Percentiles rank a stretch among this genome's conserved stretches.
These are phyloP conservation scores for Pleurotus citrinopileatus DNA, from an alignment of 768 basidiomycete genomes.

Conservation along the genomic window DNA sequence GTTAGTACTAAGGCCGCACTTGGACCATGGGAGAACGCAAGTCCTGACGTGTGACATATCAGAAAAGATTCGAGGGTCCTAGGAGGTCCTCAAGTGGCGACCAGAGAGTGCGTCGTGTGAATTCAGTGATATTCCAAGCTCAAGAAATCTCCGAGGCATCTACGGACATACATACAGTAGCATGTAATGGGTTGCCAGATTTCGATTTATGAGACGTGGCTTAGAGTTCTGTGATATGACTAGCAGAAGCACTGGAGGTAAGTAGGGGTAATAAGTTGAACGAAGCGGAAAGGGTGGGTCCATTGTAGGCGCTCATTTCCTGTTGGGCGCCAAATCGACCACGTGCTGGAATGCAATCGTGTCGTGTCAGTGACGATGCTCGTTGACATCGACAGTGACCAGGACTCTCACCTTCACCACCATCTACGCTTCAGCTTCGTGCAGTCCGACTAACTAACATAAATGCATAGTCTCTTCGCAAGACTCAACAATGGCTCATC, in stretches of 20 bases:
- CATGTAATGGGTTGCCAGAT: not conserved
- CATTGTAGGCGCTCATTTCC: not conserved
- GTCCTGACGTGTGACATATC: not conserved
- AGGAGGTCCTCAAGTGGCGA: not conserved
- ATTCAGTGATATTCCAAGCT: not conserved
- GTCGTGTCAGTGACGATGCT: not conserved
- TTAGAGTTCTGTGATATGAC: not conserved
- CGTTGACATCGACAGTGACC: not conserved
- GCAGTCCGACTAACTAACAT: too few relatives aligned
- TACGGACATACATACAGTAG: not conserved
- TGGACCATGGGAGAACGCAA: not conserved
- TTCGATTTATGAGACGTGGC: not conserved
- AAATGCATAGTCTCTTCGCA: conserved; percentile 70
- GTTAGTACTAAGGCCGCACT: not conserved
- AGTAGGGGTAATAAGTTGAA: too few relatives aligned
- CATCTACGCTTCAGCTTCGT: not conserved
- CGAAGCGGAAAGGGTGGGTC: not conserved
- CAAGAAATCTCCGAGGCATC: conserved; percentile 1
- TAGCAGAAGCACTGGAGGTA: not conserved
- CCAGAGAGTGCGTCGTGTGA: not conserved
- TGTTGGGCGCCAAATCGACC: not conserved
- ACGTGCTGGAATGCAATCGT: not conserved
- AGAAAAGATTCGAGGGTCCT: not conserved
- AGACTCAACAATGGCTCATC: conserved; percentile 75
- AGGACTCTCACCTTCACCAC: not conserved